These are phyloP conservation scores for Lasiosphaeriaceae sp. DNA, from an alignment of 495 filamentous ascomycete species.

Conservation along the genomic window DNA sequence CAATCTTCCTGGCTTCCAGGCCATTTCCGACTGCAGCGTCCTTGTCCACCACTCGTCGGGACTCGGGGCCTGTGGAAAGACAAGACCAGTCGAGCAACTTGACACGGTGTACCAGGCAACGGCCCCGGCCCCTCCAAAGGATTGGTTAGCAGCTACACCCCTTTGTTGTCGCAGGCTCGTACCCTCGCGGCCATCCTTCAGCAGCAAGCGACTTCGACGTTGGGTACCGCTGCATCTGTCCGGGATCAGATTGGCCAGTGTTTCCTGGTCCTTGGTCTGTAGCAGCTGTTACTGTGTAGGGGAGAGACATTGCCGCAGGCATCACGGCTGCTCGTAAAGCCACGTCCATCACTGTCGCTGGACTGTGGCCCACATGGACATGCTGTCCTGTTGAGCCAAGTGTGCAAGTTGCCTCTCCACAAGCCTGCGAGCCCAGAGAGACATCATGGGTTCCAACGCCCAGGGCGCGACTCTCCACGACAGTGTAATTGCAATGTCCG, in stretches of 20 bases:
- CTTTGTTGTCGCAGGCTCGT: constrained; percentile 11
- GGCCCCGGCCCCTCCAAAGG: not conserved
- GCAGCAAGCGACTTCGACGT: constrained; percentile 18
- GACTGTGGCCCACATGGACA: constrained; percentile 9
- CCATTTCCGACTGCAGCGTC: not conserved
- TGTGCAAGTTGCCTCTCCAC: constrained; percentile 5
- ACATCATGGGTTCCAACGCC: not conserved
- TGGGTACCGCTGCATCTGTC: constrained; percentile 30
- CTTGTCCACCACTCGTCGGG: not conserved
- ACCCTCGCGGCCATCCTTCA: constrained; percentile 11
- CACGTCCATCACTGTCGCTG: constrained; percentile 18
- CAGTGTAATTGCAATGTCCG: not conserved
- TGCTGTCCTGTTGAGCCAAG: constrained; percentile 16
- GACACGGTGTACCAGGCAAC: constrained; percentile 5
- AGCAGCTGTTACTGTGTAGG: not conserved
- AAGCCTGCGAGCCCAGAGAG: constrained; percentile 2
- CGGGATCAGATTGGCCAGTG: constrained; percentile 5
- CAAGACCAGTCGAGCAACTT: not conserved
- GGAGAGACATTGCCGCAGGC: not conserved
- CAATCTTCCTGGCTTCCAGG: not conserved
- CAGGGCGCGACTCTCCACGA: constrained; percentile 5
- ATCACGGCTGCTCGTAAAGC: constrained; percentile 17
- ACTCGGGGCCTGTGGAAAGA: no score
- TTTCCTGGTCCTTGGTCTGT: not conserved
- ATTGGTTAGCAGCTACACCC: constrained; percentile 26